Conservation (phyloP, 148 eudicot species). For the Camellia japonica region DNA sequence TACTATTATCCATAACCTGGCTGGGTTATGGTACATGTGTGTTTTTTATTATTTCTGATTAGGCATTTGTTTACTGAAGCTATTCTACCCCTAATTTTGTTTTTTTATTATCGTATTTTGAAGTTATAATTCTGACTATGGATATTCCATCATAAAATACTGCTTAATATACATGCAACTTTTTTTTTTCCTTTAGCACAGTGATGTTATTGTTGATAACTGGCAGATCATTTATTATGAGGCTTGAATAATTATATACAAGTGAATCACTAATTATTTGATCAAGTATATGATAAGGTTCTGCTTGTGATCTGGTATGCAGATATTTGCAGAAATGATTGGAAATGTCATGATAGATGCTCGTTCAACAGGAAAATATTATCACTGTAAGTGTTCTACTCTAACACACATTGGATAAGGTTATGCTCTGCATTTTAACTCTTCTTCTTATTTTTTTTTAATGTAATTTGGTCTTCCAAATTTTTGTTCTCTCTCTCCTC, state of each 20-base stretch:
- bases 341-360: slow-evolving; percentile 94
- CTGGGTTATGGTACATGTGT: background rate
- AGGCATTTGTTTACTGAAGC: background rate
- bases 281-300: background rate
- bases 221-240: background rate
- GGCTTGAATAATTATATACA: background rate
- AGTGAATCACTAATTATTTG: background rate
- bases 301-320: slow-evolving; percentile 15
- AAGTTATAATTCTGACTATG: background rate
- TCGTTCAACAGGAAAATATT: slow-evolving; percentile 91
- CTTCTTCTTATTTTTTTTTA: no score
- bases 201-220: background rate
- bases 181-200: background rate
- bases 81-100: background rate
- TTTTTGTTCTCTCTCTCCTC: no score
- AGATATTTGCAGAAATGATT: slow-evolving; percentile 89
- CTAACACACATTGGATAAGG: background rate
- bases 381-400: slow-evolving; percentile 58
- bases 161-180: background rate
- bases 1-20: background rate
- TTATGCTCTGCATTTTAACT: background rate
- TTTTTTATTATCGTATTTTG: background rate
- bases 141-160: background rate
- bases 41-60: background rate
- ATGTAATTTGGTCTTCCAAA: no score